Percentiles rank a stretch among this genome's conserved stretches.
phyloP scores from a whole-genome alignment of 2,329 filamentous ascomycete species.

The Mycosphaerella sp. region DNA sequence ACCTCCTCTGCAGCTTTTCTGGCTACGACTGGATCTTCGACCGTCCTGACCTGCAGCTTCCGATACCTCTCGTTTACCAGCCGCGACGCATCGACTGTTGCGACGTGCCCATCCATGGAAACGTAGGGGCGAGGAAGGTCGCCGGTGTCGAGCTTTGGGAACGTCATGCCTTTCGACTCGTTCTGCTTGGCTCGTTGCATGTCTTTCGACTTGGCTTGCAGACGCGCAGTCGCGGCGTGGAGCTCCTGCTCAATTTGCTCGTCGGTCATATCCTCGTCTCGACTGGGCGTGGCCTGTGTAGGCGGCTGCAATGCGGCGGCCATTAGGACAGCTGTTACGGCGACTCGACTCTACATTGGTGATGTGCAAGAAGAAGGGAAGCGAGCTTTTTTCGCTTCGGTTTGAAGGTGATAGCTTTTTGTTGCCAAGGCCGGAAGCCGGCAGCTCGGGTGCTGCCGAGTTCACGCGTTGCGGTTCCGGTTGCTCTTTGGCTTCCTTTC shows the following conservation, averaged over 20 bases:
- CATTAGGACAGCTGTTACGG: neutral
- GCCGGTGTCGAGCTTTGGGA: constrained; percentile 48
- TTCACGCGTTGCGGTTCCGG: neutral
- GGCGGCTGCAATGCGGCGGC: constrained; percentile 6
- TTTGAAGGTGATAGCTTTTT: neutral
- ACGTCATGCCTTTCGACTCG: constrained; percentile 34
- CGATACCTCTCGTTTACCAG: constrained; percentile 46
- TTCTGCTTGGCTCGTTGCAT: constrained; percentile 22
- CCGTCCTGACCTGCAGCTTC: constrained; percentile 42
- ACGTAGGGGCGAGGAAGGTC: constrained; percentile 50
- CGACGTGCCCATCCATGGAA: constrained; percentile 47
- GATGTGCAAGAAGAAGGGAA: constrained; percentile 3
- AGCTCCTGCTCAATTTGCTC: constrained; percentile 59
- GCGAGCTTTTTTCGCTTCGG: neutral
- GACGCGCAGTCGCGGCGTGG: constrained; percentile 55
- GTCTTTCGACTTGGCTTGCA: constrained; percentile 41
- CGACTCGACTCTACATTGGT: constrained; percentile 4
- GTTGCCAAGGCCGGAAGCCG: constrained; percentile 1
- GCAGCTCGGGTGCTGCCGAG: neutral
- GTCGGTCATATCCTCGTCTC: constrained; percentile 48
- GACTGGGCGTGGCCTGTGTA: neutral
- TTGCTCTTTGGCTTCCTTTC: neutral
- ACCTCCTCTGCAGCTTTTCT: constrained; percentile 49
- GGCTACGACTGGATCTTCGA: constrained; percentile 48
- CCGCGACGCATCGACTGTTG: constrained; percentile 48